Conservation (phyloP, 2,329 filamentous ascomycete genomes). For the Madurella fahalii region DNA sequence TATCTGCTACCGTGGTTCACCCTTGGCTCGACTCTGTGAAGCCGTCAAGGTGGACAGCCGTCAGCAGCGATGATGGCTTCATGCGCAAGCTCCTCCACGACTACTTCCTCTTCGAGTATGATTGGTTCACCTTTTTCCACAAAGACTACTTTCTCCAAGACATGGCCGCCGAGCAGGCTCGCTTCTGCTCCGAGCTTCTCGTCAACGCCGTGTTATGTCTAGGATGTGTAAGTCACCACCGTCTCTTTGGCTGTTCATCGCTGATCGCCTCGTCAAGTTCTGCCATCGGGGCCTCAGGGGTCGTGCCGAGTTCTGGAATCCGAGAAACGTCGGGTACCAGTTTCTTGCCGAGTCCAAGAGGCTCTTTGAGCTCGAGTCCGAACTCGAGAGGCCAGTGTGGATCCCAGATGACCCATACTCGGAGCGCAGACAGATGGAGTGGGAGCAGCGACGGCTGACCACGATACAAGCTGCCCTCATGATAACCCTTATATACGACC, state of each 20-base stretch:
- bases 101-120: slow-evolving; percentile 50
- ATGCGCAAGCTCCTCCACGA: slow-evolving; percentile 60
- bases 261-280: slow-evolving; percentile 23
- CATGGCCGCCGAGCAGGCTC: slow-evolving; percentile 28
- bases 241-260: neutral
- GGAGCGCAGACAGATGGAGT: slow-evolving; percentile 22
- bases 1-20: slow-evolving; percentile 34
- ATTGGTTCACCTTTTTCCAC: slow-evolving; percentile 35
- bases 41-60: slow-evolving; percentile 35
- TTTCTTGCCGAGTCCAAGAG: slow-evolving; percentile 36
- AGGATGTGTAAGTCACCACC: slow-evolving; percentile 32
- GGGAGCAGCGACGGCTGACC: slow-evolving; percentile 26
- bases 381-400: slow-evolving; percentile 11
- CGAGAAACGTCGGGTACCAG: slow-evolving; percentile 32
- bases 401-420: slow-evolving; percentile 16
- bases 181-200: slow-evolving; percentile 39
- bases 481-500: slow-evolving; percentile 29
- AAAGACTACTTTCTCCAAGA: slow-evolving; percentile 40
- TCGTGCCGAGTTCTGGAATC: slow-evolving; percentile 34
- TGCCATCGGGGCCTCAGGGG: slow-evolving; percentile 27
- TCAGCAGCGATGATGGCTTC: slow-evolving; percentile 34
- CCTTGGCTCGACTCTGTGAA: slow-evolving; percentile 30
- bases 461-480: slow-evolving; percentile 34
- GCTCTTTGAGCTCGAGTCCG: slow-evolving; percentile 31
- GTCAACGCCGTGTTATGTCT: slow-evolving; percentile 37